These are phyloP conservation scores for Sutorius eximius DNA, from an alignment of 1,284 basidiomycete genomes.

Conservation along the genomic window DNA sequence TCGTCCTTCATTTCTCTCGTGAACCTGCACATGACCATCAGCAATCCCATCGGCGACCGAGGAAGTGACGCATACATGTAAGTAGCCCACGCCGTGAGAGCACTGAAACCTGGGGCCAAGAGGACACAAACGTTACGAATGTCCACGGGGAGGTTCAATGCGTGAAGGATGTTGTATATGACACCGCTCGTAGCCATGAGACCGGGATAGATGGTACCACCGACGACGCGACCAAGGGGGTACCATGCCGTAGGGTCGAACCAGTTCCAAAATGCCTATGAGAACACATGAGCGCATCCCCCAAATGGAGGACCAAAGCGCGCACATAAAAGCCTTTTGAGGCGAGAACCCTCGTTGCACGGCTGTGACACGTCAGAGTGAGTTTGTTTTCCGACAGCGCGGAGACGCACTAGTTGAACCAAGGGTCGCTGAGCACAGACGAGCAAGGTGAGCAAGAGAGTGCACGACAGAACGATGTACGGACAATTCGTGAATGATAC, in stretches of 20 bases:
- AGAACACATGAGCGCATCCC: constrained; percentile 3
- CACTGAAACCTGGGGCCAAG: constrained; percentile 95
- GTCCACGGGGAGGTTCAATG: constrained; percentile 92
- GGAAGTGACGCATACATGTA: constrained; percentile 69
- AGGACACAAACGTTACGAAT: constrained; percentile 98
- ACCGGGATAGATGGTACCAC: constrained; percentile 97
- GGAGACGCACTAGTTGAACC: constrained; percentile 89
- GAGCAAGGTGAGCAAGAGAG: constrained; percentile 10
- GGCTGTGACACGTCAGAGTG: constrained; percentile 51
- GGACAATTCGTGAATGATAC: constrained; percentile 98
- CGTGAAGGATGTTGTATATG: constrained; percentile 90
- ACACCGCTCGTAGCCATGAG: constrained; percentile 97
- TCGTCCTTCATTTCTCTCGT: constrained; percentile 93
- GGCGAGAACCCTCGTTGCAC: constrained; percentile 86
- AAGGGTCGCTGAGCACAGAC: constrained; percentile 73
- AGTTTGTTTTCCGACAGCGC: not conserved
- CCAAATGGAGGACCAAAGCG: constrained; percentile 6
- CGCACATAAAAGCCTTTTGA: constrained; percentile 93
- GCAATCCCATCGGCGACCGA: not conserved
- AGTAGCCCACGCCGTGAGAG: constrained; percentile 96
- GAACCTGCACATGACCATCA: constrained; percentile 57
- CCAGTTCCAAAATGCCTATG: constrained; percentile 99
- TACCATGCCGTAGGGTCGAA: constrained; percentile 99
- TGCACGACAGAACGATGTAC: constrained; percentile 34
- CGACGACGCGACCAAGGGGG: constrained; percentile 95